Conservation (phyloP, 2,329 filamentous ascomycete species). For the Aspergillus pseudonomiae region DNA sequence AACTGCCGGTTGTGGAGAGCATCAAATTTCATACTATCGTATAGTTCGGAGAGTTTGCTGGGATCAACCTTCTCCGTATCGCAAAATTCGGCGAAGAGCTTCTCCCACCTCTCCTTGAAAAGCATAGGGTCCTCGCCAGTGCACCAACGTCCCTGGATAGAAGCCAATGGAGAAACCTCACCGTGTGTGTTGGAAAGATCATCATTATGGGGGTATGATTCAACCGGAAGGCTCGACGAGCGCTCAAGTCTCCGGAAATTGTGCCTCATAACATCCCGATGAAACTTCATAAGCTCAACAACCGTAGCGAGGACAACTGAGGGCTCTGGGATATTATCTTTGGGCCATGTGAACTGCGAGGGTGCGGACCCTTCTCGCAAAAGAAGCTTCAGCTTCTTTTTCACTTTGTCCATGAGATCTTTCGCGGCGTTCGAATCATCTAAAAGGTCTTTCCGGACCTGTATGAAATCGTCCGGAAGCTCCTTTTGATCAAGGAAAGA, state of each 20-base stretch:
- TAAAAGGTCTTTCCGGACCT: constrained; percentile 87
- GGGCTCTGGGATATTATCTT: constrained; percentile 87
- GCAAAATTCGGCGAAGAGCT: constrained; percentile 93
- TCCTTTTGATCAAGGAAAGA: constrained; percentile 88
- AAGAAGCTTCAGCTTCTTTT: constrained; percentile 96
- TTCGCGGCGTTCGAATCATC: constrained; percentile 99
- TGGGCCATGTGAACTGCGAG: constrained; percentile 96
- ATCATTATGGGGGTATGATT: neutral
- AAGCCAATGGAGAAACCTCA: constrained; percentile 60
- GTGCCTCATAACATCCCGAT: constrained; percentile 89
- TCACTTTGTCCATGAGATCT: constrained; percentile 99
- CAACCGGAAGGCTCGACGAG: constrained; percentile 29
- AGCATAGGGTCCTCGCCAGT: constrained; percentile 92
- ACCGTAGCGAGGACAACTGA: constrained; percentile 90
- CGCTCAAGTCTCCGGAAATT: constrained; percentile 83
- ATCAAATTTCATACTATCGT: constrained; percentile 99
- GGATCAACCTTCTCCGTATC: constrained; percentile 98
- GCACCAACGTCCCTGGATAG: constrained; percentile 91
- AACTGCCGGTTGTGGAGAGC: constrained; percentile 96
- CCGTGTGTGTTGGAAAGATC: constrained; percentile 15
- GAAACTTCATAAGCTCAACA: constrained; percentile 96
- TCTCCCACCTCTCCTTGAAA: constrained; percentile 97
- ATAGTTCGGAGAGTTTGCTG: constrained; percentile 96
- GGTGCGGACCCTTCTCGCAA: constrained; percentile 91
- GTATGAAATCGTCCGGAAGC: constrained; percentile 81